Evolutionary conservation across 2,329 filamentous ascomycete species (phyloP).

Genomic region (Calonectria pseudoreteaudii): DNA sequence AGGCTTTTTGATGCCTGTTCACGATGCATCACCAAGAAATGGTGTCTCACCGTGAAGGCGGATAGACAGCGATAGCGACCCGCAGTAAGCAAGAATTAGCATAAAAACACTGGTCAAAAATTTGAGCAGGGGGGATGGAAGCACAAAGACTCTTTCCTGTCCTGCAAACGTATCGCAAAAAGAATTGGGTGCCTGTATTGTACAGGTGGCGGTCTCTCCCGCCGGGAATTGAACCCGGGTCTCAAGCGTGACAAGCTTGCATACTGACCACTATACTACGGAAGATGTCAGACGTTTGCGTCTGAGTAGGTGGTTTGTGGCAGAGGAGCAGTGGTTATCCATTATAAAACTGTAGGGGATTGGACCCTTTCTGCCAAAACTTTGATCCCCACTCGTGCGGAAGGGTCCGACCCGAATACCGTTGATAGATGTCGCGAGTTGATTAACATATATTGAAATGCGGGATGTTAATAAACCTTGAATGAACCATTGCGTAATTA

Average conservation of each 20-base stretch:
- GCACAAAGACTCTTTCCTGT: background rate
- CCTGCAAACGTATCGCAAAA: background rate
- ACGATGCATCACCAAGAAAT: background rate
- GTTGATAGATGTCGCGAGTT: background rate
- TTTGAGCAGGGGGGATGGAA: background rate
- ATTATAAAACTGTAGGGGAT: background rate
- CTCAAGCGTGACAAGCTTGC: conserved; percentile 26
- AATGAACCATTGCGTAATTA: background rate
- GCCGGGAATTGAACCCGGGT: conserved; percentile 28
- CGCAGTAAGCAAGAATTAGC: background rate
- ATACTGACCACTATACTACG: conserved; percentile 29
- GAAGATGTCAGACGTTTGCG: conserved; percentile 24
- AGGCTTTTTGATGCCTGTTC: background rate
- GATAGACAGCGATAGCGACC: background rate
- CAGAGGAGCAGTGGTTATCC: background rate
- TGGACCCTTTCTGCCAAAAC: background rate
- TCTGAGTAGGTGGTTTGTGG: conserved; percentile 21
- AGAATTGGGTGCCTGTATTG: background rate
- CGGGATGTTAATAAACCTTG: background rate
- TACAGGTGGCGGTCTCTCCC: conserved; percentile 25
- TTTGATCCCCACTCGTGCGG: background rate
- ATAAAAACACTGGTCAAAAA: background rate
- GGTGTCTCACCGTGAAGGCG: background rate
- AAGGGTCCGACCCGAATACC: background rate
- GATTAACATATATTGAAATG: background rate